phyloP scores from a whole-genome alignment of 768 basidiomycete species.

The Boletus tylopilopsis region DNA sequence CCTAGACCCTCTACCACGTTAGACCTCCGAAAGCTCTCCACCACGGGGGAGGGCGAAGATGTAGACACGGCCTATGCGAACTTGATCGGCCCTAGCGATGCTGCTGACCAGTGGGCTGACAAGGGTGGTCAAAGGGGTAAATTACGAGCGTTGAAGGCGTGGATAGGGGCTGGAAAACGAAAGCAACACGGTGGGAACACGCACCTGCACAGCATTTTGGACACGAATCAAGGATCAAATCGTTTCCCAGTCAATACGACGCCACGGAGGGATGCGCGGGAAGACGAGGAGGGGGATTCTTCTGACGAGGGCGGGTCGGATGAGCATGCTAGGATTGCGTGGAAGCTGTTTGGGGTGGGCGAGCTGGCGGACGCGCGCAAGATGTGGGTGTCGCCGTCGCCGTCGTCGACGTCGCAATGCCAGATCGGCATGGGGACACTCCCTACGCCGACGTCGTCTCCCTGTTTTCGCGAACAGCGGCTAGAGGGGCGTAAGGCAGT shows the following conservation, averaged over 20 bases:
- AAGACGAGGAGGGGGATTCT: conserved; percentile 42
- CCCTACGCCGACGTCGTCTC: conserved; percentile 28
- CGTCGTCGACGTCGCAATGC: conserved; percentile 14
- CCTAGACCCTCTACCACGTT: conserved; percentile 21
- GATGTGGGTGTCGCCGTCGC: conserved; percentile 18
- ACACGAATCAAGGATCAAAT: too few relatives aligned
- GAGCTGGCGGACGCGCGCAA: conserved; percentile 20
- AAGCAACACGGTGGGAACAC: conserved; percentile 23
- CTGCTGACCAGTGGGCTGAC: conserved; percentile 55
- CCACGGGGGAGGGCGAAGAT: conserved; percentile 20
- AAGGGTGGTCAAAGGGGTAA: conserved; percentile 42
- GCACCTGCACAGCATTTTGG: too few relatives aligned
- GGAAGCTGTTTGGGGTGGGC: conserved; percentile 47
- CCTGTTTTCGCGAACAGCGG: not conserved
- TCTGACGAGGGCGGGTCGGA: conserved; percentile 41
- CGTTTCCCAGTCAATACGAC: too few relatives aligned
- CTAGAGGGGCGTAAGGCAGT: not conserved
- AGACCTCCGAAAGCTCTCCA: not conserved
- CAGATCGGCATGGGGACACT: conserved; percentile 6
- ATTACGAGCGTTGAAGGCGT: conserved; percentile 41
- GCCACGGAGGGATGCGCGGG: conserved; percentile 15
- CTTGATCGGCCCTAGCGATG: conserved; percentile 53
- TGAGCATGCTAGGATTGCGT: conserved; percentile 54
- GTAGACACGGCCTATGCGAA: conserved; percentile 60
- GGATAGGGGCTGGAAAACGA: conserved; percentile 36